Evolutionary conservation across 805 yeast species (phyloP).

Genomic region (Teunomyces atbi): DNA sequence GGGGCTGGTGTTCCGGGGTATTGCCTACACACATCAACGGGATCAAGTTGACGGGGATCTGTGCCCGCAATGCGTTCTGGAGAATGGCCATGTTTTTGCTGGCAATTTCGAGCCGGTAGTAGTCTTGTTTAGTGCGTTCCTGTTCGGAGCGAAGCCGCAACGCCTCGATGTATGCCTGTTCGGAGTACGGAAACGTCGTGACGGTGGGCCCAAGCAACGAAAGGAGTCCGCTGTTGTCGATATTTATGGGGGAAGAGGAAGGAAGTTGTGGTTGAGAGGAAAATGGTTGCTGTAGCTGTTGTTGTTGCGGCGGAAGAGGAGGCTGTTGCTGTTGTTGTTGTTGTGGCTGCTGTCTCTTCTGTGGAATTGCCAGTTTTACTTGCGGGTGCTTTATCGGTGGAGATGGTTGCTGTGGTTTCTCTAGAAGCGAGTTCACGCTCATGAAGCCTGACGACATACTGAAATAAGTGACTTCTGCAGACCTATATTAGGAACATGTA

Average conservation of each 20-base stretch:
- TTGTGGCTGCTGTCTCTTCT: not conserved
- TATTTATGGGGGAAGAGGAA: not conserved
- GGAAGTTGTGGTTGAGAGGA: no score
- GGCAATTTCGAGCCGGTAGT: conserved; percentile 61
- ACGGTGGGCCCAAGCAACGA: conserved; percentile 54
- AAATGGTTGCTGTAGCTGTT: no score
- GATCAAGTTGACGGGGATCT: conserved; percentile 63
- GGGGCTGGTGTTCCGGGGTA: conserved; percentile 7
- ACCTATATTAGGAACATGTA: not conserved
- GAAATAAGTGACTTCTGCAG: no score
- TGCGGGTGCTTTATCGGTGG: no score
- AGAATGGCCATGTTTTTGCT: conserved; percentile 61
- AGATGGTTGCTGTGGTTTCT: conserved; percentile 1
- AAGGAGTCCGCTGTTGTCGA: conserved; percentile 19
- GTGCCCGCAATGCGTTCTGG: conserved; percentile 55
- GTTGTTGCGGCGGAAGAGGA: not conserved
- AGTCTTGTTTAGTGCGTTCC: conserved; percentile 81
- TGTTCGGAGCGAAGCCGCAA: conserved; percentile 64
- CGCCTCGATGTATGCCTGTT: conserved; percentile 56
- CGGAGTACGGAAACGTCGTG: conserved; percentile 53
- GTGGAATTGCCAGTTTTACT: no score
- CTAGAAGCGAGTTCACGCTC: not conserved
- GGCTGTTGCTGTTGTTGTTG: not conserved
- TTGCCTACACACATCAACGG: conserved; percentile 51
- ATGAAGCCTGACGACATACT: not conserved